Base-by-base conservation (phyloP, 768 basidiomycete genomes). In the Xerocomus spinulosus region DNA sequence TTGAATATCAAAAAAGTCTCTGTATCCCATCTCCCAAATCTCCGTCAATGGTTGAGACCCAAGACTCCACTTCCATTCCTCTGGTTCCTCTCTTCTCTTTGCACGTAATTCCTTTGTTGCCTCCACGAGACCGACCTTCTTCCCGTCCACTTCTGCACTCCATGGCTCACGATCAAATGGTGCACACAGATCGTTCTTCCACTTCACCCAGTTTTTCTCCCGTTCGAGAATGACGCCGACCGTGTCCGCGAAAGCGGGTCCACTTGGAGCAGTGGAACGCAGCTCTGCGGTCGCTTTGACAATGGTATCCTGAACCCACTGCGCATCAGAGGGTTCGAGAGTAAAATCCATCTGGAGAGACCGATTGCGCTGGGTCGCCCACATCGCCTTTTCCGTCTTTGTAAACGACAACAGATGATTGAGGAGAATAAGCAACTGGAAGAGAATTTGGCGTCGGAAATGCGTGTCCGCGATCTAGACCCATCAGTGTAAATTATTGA, bases 401-500 rank as follows among this genome's bases (percentile, higher is more conserved):
- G 88, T 90, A 61, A 89, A 89, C 3, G 75, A 80, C 18, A 85
- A 73, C 23, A 93, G 75, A 61, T 90, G 85, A 42, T 81, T 75
- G 34, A 91, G 74, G n/a, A 89, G 73, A 34, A 89, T 85, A 17
- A 89, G 72, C 3, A 90, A 69, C 58, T 96, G 92, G 61, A 94
- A 84, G 17, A 95, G 75, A 67, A 93, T 82, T 68, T 95, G 93
- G 14, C 91, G 82, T n/a, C 92, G 86, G 73, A 96, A 96, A 57
- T 87, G 81, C 0, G 87, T 87, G 59, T 94, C 92, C 18, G 91
- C 86, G 44, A 94, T 80, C 92, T 93, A 60, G 7, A 52, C 41
- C 40, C 15, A 49, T 55, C 21, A 38, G 47, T 49, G 39, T 53
- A 28, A 52, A 49, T 43, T 25, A 45, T 46, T 37, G 42, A 49